Percentiles rank a stretch among this genome's conserved stretches.
Conservation (phyloP, 2,329 filamentous ascomycete species). For the Byssothecium circinans region DNA sequence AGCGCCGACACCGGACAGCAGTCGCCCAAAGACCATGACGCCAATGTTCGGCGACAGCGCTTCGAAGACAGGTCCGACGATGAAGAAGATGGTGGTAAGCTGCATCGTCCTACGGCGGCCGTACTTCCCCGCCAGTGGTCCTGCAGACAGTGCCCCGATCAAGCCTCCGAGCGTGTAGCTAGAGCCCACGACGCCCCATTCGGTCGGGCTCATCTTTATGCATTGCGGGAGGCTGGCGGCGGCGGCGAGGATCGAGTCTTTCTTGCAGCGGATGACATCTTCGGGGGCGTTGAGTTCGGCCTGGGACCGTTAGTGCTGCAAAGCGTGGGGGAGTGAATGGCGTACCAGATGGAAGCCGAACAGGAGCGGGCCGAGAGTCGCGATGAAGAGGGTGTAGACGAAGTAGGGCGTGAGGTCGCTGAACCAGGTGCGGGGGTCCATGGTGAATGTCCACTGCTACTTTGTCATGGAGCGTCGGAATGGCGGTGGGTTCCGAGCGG, state of each 20-base stretch:
- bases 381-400: slow-evolving; percentile 71
- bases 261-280: slow-evolving; percentile 86
- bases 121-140: slow-evolving; percentile 73
- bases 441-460: slow-evolving; percentile 25
- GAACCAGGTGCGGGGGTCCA: slow-evolving; percentile 45
- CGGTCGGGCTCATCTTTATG: slow-evolving; percentile 80
- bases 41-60: slow-evolving; percentile 69
- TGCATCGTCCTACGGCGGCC: slow-evolving; percentile 79
- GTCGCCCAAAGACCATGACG: slow-evolving; percentile 70
- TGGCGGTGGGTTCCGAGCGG: too few relatives aligned
- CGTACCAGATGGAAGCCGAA: slow-evolving; percentile 90
- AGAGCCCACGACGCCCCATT: slow-evolving; percentile 85
- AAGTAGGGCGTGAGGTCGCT: slow-evolving; percentile 71
- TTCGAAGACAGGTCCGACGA: slow-evolving; percentile 74
- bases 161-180: slow-evolving; percentile 91
- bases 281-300: slow-evolving; percentile 94
- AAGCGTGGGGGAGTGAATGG: slow-evolving; percentile 7
- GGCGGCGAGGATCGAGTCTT: slow-evolving; percentile 53
- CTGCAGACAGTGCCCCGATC: slow-evolving; percentile 76
- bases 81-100: slow-evolving; percentile 73
- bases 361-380: slow-evolving; percentile 84
- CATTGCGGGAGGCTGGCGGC: slow-evolving; percentile 66
- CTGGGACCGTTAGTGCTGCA: slow-evolving; percentile 50
- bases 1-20: slow-evolving; percentile 80
- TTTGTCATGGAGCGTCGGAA: slow-evolving; percentile 15